phyloP scores from a whole-genome alignment of 257 asterid genomes.

The Ajuga chamaepitys region DNA sequence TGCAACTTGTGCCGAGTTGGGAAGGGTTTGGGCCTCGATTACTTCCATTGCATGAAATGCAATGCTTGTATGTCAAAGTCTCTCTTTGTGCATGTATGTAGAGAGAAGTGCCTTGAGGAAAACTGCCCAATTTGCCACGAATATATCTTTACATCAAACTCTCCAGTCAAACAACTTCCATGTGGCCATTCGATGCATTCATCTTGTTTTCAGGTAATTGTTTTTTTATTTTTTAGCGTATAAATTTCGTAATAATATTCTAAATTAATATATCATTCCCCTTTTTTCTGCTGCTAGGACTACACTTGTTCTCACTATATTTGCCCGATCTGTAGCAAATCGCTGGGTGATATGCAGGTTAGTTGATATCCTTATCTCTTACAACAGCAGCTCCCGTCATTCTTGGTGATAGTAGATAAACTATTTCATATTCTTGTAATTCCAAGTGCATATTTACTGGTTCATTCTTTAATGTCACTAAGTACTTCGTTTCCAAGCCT shows the following conservation, averaged over 20 bases:
- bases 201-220: conserved; percentile 70
- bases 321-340: conserved; percentile 92
- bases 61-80: conserved; percentile 76
- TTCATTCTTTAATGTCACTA: background rate
- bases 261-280: conserved; percentile 8
- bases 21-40: conserved; percentile 73
- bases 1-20: conserved; percentile 92
- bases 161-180: conserved; percentile 78
- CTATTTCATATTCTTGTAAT: background rate
- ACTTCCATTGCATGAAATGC: conserved; percentile 92
- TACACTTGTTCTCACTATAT: conserved; percentile 70
- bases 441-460: background rate
- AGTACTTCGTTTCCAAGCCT: background rate
- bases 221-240: background rate
- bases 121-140: conserved; percentile 91
- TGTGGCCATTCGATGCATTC: conserved; percentile 96
- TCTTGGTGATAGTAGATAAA: background rate
- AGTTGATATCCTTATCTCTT: conserved; percentile 18
- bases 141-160: conserved; percentile 61
- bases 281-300: conserved; percentile 38
- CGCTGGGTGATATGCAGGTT: conserved; percentile 92
- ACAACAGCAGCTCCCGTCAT: background rate
- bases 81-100: conserved; percentile 63
- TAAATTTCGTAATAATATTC: background rate
- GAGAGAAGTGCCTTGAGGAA: conserved; percentile 81